Evolutionary conservation across 2,329 filamentous ascomycete genomes (phyloP).

Genomic region (Aureobasidium zeae): DNA sequence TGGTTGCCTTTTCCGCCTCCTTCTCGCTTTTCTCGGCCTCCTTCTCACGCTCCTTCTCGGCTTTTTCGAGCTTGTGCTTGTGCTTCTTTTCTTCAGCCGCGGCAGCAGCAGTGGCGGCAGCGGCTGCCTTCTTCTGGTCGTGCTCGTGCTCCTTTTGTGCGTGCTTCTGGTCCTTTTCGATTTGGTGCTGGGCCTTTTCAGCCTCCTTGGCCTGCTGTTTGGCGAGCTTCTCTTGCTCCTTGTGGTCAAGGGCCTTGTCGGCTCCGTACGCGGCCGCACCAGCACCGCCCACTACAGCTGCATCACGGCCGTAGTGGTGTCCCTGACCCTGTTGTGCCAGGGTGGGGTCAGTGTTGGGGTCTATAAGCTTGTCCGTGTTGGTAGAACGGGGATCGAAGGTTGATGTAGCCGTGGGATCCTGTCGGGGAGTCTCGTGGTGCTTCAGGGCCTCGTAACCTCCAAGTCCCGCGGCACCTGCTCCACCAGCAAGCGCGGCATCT

Average conservation of each 20-base stretch:
- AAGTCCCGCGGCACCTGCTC: conserved; percentile 25
- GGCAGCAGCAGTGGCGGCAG: neutral
- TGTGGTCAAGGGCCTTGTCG: conserved; percentile 22
- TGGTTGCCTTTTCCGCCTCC: conserved; percentile 13
- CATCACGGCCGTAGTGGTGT: conserved; percentile 23
- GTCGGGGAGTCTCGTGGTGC: neutral
- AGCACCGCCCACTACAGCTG: conserved; percentile 23
- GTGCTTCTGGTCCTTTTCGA: conserved; percentile 21
- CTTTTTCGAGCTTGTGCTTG: conserved; percentile 20
- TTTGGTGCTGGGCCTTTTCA: conserved; percentile 21
- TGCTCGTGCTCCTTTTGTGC: conserved; percentile 21
- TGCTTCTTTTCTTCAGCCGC: conserved; percentile 23
- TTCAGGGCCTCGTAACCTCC: conserved; percentile 21
- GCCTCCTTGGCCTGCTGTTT: conserved; percentile 20
- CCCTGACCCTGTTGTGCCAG: conserved; percentile 14
- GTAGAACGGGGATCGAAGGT: conserved; percentile 24
- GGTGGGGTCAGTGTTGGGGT: conserved; percentile 18
- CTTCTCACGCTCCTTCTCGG: conserved; percentile 22
- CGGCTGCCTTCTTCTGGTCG: conserved; percentile 15
- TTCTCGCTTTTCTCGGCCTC: conserved; percentile 26
- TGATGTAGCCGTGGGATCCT: conserved; percentile 20
- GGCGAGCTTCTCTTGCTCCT: conserved; percentile 26
- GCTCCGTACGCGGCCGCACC: conserved; percentile 23
- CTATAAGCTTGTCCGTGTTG: conserved; percentile 22
- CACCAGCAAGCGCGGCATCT: conserved; percentile 27